These are phyloP conservation scores for Volvox reticuliferus DNA, from an alignment of 139 green algal species.

Conservation along the genomic window DNA sequence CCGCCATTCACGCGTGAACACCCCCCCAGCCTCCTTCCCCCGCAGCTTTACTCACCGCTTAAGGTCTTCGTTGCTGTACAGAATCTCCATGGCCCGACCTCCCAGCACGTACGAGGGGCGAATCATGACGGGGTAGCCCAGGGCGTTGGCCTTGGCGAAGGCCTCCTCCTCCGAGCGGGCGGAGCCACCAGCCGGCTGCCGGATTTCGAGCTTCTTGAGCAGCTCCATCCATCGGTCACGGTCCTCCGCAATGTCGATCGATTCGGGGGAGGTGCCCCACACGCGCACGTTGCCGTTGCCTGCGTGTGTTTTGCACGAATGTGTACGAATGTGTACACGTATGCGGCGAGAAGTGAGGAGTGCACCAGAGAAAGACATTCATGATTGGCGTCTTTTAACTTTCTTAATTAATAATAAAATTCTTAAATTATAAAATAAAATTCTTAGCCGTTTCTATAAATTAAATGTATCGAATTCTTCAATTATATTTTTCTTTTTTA, in stretches of 20 bases:
- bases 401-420: too few relatives aligned
- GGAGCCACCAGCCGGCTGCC: constrained; percentile 75
- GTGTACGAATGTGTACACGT: too few relatives aligned
- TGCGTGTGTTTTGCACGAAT: constrained; percentile 9
- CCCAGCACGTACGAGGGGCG: constrained; percentile 97
- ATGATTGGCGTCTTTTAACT: too few relatives aligned
- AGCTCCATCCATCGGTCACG: constrained; percentile 89
- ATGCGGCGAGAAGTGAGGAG: too few relatives aligned
- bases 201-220: constrained; percentile 90
- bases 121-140: constrained; percentile 99
- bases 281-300: constrained; percentile 92
- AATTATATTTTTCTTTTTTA: too few relatives aligned
- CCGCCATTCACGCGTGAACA: too few relatives aligned
- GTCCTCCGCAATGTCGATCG: constrained; percentile 98
- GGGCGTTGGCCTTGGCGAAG: constrained; percentile 76
- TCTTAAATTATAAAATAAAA: too few relatives aligned
- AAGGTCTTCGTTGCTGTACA: constrained; percentile 91
- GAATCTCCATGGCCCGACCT: constrained; percentile 98
- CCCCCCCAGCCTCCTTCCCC: neutral
- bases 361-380: too few relatives aligned
- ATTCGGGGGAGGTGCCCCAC: constrained; percentile 96
- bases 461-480: too few relatives aligned
- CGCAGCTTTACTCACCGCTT: constrained; percentile 62
- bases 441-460: too few relatives aligned
- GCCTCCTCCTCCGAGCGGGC: constrained; percentile 80